A percentile compares a stretch with the other conserved stretches of the same genome.
Evolutionary conservation across 768 basidiomycete genomes (phyloP).

Genomic region (Tylopilus intermedius): DNA sequence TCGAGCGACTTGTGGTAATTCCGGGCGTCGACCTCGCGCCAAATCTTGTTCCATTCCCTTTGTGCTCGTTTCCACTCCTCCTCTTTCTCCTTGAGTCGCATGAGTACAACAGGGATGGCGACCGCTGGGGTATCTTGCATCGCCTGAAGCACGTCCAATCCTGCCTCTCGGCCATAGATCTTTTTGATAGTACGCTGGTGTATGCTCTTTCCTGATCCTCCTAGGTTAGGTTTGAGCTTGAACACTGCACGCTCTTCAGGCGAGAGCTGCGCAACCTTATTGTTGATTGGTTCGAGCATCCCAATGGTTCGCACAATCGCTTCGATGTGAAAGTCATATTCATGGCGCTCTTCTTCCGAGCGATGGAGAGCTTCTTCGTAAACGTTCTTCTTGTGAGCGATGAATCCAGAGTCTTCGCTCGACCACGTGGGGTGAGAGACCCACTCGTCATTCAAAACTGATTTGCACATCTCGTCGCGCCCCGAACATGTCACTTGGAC

Average conservation of each 20-base stretch:
- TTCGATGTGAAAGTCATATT: conserved; percentile 98
- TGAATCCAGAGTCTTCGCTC: conserved; percentile 88
- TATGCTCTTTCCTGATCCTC: conserved; percentile 78
- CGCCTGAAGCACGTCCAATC: conserved; percentile 73
- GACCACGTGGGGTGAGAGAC: conserved; percentile 95
- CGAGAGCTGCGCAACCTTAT: conserved; percentile 75
- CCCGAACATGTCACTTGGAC: conserved; percentile 86
- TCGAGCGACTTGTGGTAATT: conserved; percentile 94
- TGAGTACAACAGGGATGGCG: conserved; percentile 86
- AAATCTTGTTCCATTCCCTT: conserved; percentile 97
- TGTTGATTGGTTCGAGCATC: conserved; percentile 85
- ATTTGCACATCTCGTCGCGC: conserved; percentile 93
- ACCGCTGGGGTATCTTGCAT: conserved; percentile 90
- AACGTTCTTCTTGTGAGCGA: conserved; percentile 87
- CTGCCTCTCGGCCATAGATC: conserved; percentile 86
- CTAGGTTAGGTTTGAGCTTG: conserved; percentile 85
- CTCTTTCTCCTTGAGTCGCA: conserved; percentile 90
- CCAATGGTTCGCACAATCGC: conserved; percentile 88
- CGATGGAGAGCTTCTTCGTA: conserved; percentile 97
- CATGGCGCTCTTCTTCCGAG: conserved; percentile 95
- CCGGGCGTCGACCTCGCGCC: conserved; percentile 92
- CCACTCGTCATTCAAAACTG: conserved; percentile 98
- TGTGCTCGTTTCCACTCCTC: conserved; percentile 98
- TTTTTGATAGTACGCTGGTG: conserved; percentile 95
- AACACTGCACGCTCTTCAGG: conserved; percentile 75